A percentile compares a stretch with the other conserved stretches of the same genome.
Conservation (phyloP, 805 yeast genomes). For the Jamesozyma jinghongensis region DNA sequence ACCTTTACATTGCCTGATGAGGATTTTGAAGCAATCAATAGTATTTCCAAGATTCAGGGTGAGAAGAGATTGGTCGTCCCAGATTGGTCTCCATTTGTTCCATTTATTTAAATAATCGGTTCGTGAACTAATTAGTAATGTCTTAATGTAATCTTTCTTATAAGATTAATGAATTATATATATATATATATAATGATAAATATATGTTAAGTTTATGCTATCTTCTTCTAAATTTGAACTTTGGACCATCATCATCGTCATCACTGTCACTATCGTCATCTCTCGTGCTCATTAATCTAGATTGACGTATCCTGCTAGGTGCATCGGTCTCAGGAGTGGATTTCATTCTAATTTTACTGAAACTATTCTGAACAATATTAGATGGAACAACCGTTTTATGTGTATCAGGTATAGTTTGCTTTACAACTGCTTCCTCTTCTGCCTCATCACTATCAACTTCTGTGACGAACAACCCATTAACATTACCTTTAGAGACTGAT, state of each 20-base stretch:
- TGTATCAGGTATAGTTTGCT: neutral
- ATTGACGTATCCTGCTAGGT: neutral
- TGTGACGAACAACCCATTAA: constrained; percentile 11
- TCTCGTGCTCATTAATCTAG: neutral
- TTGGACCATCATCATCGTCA: constrained; percentile 30
- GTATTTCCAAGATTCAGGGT: constrained; percentile 22
- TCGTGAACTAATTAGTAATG: too few species aligned
- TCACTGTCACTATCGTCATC: constrained; percentile 1
- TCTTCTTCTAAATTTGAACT: constrained; percentile 29
- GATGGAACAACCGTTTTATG: too few species aligned
- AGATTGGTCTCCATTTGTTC: constrained; percentile 18
- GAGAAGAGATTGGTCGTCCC: constrained; percentile 26
- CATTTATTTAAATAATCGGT: constrained; percentile 2
- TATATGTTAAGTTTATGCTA: neutral
- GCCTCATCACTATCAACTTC: constrained; percentile 11
- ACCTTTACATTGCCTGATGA: constrained; percentile 29
- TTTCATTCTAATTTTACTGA: neutral
- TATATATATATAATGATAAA: neutral
- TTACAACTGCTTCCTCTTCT: neutral
- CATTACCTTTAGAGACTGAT: neutral
- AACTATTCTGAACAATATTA: too few species aligned
- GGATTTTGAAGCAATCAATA: constrained; percentile 28
- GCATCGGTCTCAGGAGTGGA: neutral
- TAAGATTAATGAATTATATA: neutral
- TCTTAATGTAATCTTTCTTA: neutral